Conservation (phyloP, 805 yeast species). For the Yarrowia sp. region DNA sequence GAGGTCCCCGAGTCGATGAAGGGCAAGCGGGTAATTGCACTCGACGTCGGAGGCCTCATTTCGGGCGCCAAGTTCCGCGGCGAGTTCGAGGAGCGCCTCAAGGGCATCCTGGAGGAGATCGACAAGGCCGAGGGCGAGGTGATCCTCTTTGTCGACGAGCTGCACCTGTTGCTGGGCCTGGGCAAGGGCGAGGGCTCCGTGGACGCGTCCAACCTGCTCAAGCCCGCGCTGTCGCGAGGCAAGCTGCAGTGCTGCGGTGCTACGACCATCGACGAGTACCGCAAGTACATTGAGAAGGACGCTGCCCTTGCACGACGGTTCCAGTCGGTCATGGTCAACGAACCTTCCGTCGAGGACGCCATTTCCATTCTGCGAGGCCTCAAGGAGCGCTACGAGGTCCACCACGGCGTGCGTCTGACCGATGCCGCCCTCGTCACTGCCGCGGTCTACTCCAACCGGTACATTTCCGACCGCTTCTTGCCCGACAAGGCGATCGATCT, state of each 20-base stretch:
- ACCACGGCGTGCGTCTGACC: slow-evolving; percentile 92
- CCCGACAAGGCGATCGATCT: slow-evolving; percentile 97
- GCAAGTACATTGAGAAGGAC: slow-evolving; percentile 92
- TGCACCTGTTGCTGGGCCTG: slow-evolving; percentile 82
- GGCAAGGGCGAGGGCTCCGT: slow-evolving; percentile 95
- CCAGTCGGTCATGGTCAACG: slow-evolving; percentile 80
- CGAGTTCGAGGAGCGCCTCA: slow-evolving; percentile 89
- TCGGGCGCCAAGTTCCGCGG: slow-evolving; percentile 96
- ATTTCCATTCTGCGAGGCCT: slow-evolving; percentile 89
- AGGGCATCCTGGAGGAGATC: slow-evolving; percentile 75
- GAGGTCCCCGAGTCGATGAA: slow-evolving; percentile 95
- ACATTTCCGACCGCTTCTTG: slow-evolving; percentile 83
- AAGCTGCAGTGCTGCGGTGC: slow-evolving; percentile 93
- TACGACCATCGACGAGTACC: slow-evolving; percentile 88
- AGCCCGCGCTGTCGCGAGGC: slow-evolving; percentile 93
- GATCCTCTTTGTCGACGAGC: slow-evolving; percentile 84
- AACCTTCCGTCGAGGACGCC: slow-evolving; percentile 88
- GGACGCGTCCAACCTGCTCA: slow-evolving; percentile 89
- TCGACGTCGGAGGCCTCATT: slow-evolving; percentile 84
- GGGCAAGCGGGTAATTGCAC: slow-evolving; percentile 74
- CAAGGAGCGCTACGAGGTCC: slow-evolving; percentile 92
- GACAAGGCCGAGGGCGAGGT: slow-evolving; percentile 73
- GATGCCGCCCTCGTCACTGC: slow-evolving; percentile 94
- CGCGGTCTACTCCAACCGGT: slow-evolving; percentile 83
- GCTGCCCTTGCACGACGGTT: slow-evolving; percentile 94